These are phyloP conservation scores for Parachaetomium inaequale DNA, from an alignment of 495 filamentous ascomycete species.

Conservation along the genomic window DNA sequence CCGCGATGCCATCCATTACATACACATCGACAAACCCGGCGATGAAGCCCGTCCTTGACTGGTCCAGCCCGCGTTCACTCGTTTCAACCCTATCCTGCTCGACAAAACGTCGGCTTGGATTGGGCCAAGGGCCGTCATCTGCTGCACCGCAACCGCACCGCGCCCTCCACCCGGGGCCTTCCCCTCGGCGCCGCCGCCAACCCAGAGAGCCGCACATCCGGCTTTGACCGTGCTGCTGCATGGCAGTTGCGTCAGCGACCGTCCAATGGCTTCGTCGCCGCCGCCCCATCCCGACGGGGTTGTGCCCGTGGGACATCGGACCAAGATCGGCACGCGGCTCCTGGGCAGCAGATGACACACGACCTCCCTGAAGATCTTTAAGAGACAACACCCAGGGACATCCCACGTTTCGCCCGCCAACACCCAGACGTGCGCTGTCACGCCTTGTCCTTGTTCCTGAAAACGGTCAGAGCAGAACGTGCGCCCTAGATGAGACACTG, in stretches of 20 bases:
- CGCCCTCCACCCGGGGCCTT: neutral
- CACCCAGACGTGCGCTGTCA: neutral
- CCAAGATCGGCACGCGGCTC: constrained; percentile 25
- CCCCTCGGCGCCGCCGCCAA: neutral
- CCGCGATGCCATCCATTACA: constrained; percentile 16
- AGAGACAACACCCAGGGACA: neutral
- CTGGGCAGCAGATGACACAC: neutral
- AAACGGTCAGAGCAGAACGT: neutral
- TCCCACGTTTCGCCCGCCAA: neutral
- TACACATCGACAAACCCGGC: constrained; percentile 2
- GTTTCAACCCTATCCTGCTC: constrained; percentile 8
- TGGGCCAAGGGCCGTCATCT: constrained; percentile 14
- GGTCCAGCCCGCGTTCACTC: constrained; percentile 12
- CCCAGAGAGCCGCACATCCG: neutral
- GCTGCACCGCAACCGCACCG: constrained; percentile 11
- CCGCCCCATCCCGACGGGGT: constrained; percentile 6
- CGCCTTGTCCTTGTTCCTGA: neutral
- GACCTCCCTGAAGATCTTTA: neutral
- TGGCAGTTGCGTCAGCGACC: constrained; percentile 15
- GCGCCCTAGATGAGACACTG: neutral
- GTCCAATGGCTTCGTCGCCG: constrained; percentile 18
- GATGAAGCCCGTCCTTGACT: constrained; percentile 17
- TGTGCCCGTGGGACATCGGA: constrained; percentile 8
- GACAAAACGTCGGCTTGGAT: neutral
- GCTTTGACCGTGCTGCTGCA: constrained; percentile 15